Evolutionary conservation across 2,329 filamentous ascomycete species (phyloP).

Genomic region (Hypoxylon sp.): DNA sequence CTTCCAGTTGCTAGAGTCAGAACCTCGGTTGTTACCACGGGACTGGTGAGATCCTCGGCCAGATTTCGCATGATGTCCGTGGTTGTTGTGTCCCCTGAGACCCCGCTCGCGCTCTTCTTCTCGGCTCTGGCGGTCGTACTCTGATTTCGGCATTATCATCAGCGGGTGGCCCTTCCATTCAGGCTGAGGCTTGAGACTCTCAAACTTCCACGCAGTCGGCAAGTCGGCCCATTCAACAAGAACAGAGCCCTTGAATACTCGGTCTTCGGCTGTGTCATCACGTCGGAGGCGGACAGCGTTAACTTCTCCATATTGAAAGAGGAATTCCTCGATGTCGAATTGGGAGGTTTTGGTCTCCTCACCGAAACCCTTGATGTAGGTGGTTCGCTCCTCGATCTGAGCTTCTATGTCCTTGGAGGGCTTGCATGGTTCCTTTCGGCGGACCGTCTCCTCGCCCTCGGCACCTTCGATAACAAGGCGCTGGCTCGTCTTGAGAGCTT

Average conservation of each 20-base stretch:
- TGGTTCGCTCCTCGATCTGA: slow-evolving; percentile 78
- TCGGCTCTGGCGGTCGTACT: slow-evolving; percentile 72
- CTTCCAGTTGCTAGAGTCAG: slow-evolving; percentile 73
- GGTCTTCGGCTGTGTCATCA: slow-evolving; percentile 63
- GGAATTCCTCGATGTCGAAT: slow-evolving; percentile 95
- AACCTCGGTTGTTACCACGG: slow-evolving; percentile 48
- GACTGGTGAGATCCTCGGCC: slow-evolving; percentile 57
- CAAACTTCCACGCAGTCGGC: slow-evolving; percentile 84
- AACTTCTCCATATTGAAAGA: slow-evolving; percentile 82
- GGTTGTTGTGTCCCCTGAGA: slow-evolving; percentile 68
- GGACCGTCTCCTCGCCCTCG: slow-evolving; percentile 78
- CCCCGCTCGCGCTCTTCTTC: slow-evolving; percentile 58
- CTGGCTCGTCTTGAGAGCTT: slow-evolving; percentile 83
- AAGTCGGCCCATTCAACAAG: slow-evolving; percentile 92
- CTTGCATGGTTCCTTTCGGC: slow-evolving; percentile 81
- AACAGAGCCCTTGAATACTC: slow-evolving; percentile 93
- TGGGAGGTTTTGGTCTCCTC: slow-evolving; percentile 87
- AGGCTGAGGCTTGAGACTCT: slow-evolving; percentile 83
- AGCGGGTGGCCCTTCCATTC: slow-evolving; percentile 86
- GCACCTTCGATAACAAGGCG: slow-evolving; percentile 81
- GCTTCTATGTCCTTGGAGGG: slow-evolving; percentile 71
- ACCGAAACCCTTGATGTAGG: slow-evolving; percentile 96
- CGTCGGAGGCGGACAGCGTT: slow-evolving; percentile 91
- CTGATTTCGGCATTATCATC: slow-evolving; percentile 87
- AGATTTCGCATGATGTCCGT: slow-evolving; percentile 55